A percentile compares a stretch with the other conserved stretches of the same genome.
Evolutionary conservation across 2,329 filamentous ascomycete genomes (phyloP).

Genomic region (Diaporthe helianthi): DNA sequence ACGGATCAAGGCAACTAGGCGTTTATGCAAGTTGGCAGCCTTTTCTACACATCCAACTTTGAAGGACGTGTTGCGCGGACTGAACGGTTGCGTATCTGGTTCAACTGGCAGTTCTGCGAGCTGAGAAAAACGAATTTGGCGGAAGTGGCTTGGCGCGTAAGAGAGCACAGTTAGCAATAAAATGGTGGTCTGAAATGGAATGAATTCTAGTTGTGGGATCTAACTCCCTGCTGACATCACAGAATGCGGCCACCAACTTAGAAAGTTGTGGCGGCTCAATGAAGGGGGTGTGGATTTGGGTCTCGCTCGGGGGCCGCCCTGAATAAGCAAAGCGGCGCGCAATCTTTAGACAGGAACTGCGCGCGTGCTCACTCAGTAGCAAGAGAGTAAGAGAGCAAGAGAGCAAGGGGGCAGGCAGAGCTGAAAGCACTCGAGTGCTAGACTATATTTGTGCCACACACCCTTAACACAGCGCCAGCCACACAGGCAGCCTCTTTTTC

Average conservation of each 20-base stretch:
- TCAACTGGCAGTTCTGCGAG: background rate
- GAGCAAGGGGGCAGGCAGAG: background rate
- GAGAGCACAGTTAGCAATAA: background rate
- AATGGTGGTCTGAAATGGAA: background rate
- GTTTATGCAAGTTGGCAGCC: background rate
- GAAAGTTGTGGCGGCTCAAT: background rate
- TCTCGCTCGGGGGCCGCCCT: background rate
- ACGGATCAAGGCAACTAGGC: background rate
- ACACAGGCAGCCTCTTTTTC: background rate
- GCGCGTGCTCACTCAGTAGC: background rate
- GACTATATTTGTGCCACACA: background rate
- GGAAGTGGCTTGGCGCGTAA: background rate
- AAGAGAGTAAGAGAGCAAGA: background rate
- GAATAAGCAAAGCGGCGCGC: background rate
- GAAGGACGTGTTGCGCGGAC: background rate
- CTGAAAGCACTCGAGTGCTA: background rate
- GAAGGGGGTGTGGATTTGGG: background rate
- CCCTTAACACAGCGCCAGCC: background rate
- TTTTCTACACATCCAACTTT: slow-evolving; percentile 7
- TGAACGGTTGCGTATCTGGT: background rate
- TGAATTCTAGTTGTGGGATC: background rate
- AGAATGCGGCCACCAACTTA: background rate
- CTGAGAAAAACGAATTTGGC: background rate
- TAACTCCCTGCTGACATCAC: background rate
- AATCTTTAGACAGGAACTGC: background rate